A percentile compares a stretch with the other conserved stretches of the same genome.
These are phyloP conservation scores for Pezicula radicicola DNA, from an alignment of 2,329 filamentous ascomycete species.

Conservation along the genomic window DNA sequence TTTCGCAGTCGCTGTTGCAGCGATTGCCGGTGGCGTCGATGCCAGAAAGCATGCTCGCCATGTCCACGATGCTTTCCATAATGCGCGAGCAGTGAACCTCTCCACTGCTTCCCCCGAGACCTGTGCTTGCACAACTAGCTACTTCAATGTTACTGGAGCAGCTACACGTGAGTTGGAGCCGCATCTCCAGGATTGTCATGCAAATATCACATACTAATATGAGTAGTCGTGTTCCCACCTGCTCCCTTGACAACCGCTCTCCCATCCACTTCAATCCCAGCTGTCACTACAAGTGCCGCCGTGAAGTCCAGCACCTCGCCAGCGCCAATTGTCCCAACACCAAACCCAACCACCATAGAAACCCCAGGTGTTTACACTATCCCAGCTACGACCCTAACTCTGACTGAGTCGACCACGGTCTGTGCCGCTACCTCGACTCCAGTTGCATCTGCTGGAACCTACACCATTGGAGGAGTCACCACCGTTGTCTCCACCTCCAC, in stretches of 20 bases:
- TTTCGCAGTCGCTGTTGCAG: conserved; percentile 60
- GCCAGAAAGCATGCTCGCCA: conserved; percentile 54
- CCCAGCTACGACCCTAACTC: conserved; percentile 67
- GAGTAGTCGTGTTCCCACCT: conserved; percentile 22
- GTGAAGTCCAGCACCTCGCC: conserved; percentile 16
- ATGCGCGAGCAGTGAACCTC: conserved; percentile 37
- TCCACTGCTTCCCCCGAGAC: conserved; percentile 34
- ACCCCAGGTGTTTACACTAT: conserved; percentile 74
- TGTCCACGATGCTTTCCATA: conserved; percentile 55
- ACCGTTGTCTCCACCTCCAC: conserved; percentile 68
- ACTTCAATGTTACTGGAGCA: conserved; percentile 66
- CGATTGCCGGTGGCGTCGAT: conserved; percentile 52
- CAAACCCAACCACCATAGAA: conserved; percentile 49
- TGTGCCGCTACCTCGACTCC: conserved; percentile 60
- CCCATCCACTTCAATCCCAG: conserved; percentile 18
- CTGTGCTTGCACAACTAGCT: conserved; percentile 74
- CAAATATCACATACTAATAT: background rate
- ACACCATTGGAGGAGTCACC: conserved; percentile 47
- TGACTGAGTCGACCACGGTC: conserved; percentile 66
- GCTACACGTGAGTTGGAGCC: conserved; percentile 54
- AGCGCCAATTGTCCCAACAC: conserved; percentile 38
- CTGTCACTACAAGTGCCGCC: conserved; percentile 35
- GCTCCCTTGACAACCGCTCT: conserved; percentile 18
- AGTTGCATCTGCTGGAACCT: conserved; percentile 55
- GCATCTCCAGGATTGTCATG: background rate